A percentile compares a stretch with the other conserved stretches of the same genome.
These are phyloP conservation scores for Apiotrichum mycotoxinovorans DNA, from an alignment of 1,284 basidiomycete species.

Conservation along the genomic window DNA sequence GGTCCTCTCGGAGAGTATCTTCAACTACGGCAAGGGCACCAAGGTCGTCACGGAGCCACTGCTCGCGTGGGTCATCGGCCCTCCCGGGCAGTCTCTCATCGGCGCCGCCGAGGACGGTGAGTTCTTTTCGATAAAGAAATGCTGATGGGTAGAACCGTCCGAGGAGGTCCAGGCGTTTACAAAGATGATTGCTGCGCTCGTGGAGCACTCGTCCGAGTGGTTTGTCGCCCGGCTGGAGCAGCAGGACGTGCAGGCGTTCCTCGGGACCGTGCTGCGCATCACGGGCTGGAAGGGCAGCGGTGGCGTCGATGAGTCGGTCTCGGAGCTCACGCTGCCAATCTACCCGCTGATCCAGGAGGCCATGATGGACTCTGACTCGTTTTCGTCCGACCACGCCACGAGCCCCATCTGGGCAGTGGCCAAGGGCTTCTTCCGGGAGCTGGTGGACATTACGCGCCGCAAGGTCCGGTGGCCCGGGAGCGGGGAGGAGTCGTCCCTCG, in stretches of 20 bases:
- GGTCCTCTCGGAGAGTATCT: slow-evolving; percentile 66
- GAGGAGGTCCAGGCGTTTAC: slow-evolving; percentile 58
- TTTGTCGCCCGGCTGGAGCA: slow-evolving; percentile 65
- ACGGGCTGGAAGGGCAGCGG: slow-evolving; percentile 71
- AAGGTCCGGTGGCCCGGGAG: slow-evolving; percentile 68
- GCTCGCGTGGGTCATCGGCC: slow-evolving; percentile 67
- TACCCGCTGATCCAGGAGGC: slow-evolving; percentile 87
- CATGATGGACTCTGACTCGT: slow-evolving; percentile 66
- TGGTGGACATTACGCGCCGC: slow-evolving; percentile 64
- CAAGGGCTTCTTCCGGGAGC: slow-evolving; percentile 70
- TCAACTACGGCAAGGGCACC: slow-evolving; percentile 66
- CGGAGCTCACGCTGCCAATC: slow-evolving; percentile 76
- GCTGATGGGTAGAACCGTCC: slow-evolving; percentile 30
- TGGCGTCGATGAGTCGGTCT: slow-evolving; percentile 75
- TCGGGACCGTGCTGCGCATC: slow-evolving; percentile 67
- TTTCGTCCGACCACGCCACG: slow-evolving; percentile 54
- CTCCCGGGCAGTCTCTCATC: slow-evolving; percentile 28
- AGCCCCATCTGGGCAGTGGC: slow-evolving; percentile 57
- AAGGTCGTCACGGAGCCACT: slow-evolving; percentile 75
- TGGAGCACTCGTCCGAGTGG: slow-evolving; percentile 79
- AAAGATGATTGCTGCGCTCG: slow-evolving; percentile 72
- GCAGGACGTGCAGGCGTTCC: slow-evolving; percentile 64
- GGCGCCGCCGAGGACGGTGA: slow-evolving; percentile 27
- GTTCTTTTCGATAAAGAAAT: neutral
- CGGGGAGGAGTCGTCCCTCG: slow-evolving; percentile 48